Conservation (phyloP, 306 rosid genomes). For the Psophocarpus tetragonolobus region DNA sequence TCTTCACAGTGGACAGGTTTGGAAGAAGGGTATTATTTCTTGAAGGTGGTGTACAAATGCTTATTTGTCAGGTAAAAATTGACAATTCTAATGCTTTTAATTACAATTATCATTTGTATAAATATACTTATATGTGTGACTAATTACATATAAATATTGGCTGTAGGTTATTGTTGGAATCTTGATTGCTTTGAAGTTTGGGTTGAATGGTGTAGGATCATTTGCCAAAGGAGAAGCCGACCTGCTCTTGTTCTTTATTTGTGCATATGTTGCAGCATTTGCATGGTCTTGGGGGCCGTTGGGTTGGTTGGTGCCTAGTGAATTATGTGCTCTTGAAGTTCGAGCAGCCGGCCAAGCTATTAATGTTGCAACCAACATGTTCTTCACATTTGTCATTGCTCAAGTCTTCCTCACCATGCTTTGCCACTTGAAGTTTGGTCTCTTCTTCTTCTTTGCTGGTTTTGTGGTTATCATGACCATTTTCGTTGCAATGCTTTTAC, state of each 20-base stretch:
- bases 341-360: constrained; percentile 63
- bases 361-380: constrained; percentile 62
- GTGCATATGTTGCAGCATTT: constrained; percentile 61
- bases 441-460: constrained; percentile 55
- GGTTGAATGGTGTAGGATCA: constrained; percentile 50
- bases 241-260: constrained; percentile 45
- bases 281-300: constrained; percentile 84
- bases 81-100: not conserved
- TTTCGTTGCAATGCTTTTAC: constrained; percentile 43
- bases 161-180: constrained; percentile 37
- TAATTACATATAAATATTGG: not conserved
- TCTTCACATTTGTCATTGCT: constrained; percentile 48
- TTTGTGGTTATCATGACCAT: constrained; percentile 50
- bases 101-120: too few species aligned
- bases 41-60: not conserved
- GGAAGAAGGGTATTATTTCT: not conserved
- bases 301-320: constrained; percentile 69
- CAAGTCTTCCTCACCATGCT: constrained; percentile 56
- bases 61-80: not conserved
- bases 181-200: constrained; percentile 41
- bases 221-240: constrained; percentile 30
- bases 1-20: not conserved
- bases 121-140: not conserved
- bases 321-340: constrained; percentile 57
- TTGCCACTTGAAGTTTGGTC: constrained; percentile 60